A percentile compares a stretch with the other conserved stretches of the same genome.
phyloP scores from a whole-genome alignment of 306 rosid genomes.

The Vigna hirtella region DNA sequence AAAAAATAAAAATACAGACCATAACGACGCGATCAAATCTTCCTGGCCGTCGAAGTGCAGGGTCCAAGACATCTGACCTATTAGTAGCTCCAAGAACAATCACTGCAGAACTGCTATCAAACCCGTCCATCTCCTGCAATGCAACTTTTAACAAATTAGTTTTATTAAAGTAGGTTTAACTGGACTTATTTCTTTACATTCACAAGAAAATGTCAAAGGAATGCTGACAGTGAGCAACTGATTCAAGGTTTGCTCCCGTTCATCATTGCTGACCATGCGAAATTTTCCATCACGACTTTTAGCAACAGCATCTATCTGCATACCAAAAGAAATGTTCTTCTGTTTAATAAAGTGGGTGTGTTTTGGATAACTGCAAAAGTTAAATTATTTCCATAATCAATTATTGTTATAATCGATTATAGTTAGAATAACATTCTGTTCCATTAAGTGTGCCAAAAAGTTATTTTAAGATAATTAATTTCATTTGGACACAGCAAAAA shows the following conservation, averaged over 20 bases:
- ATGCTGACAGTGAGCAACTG: constrained; percentile 92
- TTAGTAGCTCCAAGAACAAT: constrained; percentile 98
- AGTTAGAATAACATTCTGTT: too few relatives aligned
- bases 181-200: background rate
- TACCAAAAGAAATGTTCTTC: constrained; percentile 32
- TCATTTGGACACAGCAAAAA: too few relatives aligned
- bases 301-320: constrained; percentile 98
- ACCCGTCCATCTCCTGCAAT: constrained; percentile 97
- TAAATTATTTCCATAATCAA: too few relatives aligned
- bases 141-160: constrained; percentile 37
- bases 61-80: constrained; percentile 90
- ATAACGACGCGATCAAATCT: constrained; percentile 96
- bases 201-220: constrained; percentile 41
- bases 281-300: constrained; percentile 98
- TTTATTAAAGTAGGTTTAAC: background rate
- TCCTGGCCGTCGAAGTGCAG: constrained; percentile 99
- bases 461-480: too few relatives aligned
- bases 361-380: too few relatives aligned
- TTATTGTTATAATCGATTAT: too few relatives aligned
- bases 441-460: too few relatives aligned
- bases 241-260: constrained; percentile 97
- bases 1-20: constrained; percentile 59
- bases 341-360: background rate
- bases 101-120: constrained; percentile 94
- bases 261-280: constrained; percentile 94